These are phyloP conservation scores for Passalora sequoiae DNA, from an alignment of 2,329 filamentous ascomycete species.

Conservation along the genomic window DNA sequence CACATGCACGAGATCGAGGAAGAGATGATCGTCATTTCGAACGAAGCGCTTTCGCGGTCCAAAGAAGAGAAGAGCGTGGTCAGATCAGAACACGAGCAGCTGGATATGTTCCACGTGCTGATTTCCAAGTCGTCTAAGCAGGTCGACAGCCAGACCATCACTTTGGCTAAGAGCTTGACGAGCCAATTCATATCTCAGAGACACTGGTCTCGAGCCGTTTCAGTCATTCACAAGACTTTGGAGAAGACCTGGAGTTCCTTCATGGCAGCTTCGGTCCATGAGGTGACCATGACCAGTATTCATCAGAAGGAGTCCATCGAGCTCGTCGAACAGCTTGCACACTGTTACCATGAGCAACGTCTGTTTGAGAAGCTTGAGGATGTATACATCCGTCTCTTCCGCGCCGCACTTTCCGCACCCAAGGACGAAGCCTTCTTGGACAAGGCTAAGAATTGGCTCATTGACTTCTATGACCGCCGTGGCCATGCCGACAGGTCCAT, in stretches of 20 bases:
- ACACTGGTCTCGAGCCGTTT: slow-evolving; percentile 45
- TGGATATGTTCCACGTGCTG: slow-evolving; percentile 42
- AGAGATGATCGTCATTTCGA: slow-evolving; percentile 41
- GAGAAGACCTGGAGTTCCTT: slow-evolving; percentile 45
- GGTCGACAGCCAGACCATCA: slow-evolving; percentile 40
- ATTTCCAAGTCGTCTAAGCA: slow-evolving; percentile 37
- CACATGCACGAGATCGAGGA: slow-evolving; percentile 39
- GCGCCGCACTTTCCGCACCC: slow-evolving; percentile 32
- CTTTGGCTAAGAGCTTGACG: slow-evolving; percentile 39
- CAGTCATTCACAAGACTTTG: slow-evolving; percentile 43
- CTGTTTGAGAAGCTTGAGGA: slow-evolving; percentile 38
- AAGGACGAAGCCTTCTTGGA: slow-evolving; percentile 31
- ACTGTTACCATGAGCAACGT: slow-evolving; percentile 41
- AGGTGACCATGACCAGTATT: slow-evolving; percentile 39
- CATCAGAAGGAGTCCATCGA: slow-evolving; percentile 45
- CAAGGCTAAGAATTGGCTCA: slow-evolving; percentile 32
- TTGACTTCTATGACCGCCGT: slow-evolving; percentile 37
- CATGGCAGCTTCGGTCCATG: slow-evolving; percentile 39
- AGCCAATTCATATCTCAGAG: slow-evolving; percentile 43
- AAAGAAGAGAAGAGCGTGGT: slow-evolving; percentile 34
- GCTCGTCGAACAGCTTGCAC: slow-evolving; percentile 44
- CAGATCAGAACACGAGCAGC: slow-evolving; percentile 39
- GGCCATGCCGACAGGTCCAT: slow-evolving; percentile 36
- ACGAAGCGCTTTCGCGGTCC: slow-evolving; percentile 28
- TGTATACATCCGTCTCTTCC: slow-evolving; percentile 37